Percentiles rank a stretch among this genome's conserved stretches.
phyloP scores from a whole-genome alignment of 805 yeast genomes.

The Grigorovia jiainica region DNA sequence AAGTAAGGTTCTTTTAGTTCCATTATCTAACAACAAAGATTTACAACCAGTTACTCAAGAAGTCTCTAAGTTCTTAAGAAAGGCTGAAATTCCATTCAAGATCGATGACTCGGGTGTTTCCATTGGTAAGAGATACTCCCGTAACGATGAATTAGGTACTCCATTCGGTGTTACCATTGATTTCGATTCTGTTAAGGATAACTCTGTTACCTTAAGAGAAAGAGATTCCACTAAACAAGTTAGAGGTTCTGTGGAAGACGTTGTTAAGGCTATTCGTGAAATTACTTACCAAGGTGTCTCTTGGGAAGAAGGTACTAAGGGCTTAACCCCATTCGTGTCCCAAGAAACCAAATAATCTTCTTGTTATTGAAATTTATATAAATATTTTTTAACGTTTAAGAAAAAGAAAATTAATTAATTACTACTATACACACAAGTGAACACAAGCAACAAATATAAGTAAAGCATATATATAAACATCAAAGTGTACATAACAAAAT shows the following conservation, averaged over 20 bases:
- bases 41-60: conserved; percentile 65
- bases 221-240: conserved; percentile 96
- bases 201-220: conserved; percentile 88
- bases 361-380: background rate
- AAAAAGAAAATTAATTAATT: background rate
- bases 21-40: conserved; percentile 76
- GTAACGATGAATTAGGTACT: conserved; percentile 97
- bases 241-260: conserved; percentile 74
- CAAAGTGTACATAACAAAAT: conserved; percentile 16
- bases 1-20: conserved; percentile 91
- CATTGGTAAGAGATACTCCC: conserved; percentile 94
- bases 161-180: conserved; percentile 98
- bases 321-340: conserved; percentile 62
- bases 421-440: background rate
- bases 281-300: conserved; percentile 65
- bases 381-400: background rate
- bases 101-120: conserved; percentile 96
- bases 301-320: conserved; percentile 81
- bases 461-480: background rate
- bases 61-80: conserved; percentile 63
- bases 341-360: conserved; percentile 28
- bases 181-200: conserved; percentile 82
- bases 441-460: no score
- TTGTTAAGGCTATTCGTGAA: conserved; percentile 62
- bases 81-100: conserved; percentile 83